Evolutionary conservation across 495 filamentous ascomycete species (phyloP).

Genomic region (Daldinia grandis): DNA sequence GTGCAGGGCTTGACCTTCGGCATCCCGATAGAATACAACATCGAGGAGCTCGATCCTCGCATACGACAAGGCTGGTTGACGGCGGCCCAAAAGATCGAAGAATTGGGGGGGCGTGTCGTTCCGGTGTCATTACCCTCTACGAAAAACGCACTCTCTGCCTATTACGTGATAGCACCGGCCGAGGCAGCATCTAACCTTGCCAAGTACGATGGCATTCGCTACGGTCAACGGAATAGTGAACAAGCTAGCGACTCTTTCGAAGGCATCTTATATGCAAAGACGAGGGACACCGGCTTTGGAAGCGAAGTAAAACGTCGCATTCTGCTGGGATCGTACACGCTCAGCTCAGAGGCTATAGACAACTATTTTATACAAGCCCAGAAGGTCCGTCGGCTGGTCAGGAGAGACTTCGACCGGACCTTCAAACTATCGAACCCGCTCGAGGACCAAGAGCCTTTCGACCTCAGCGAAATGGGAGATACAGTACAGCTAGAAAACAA

Average conservation of each 20-base stretch:
- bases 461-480: slow-evolving; percentile 57
- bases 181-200: slow-evolving; percentile 98
- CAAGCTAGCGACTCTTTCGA: slow-evolving; percentile 46
- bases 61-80: slow-evolving; percentile 75
- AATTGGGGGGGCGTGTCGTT: slow-evolving; percentile 72
- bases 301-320: slow-evolving; percentile 86
- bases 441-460: slow-evolving; percentile 53
- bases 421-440: slow-evolving; percentile 77
- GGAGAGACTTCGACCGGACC: slow-evolving; percentile 81
- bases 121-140: slow-evolving; percentile 86
- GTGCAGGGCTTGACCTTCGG: slow-evolving; percentile 66
- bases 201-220: slow-evolving; percentile 95
- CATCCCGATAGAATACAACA: slow-evolving; percentile 87
- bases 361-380: slow-evolving; percentile 98
- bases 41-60: slow-evolving; percentile 71
- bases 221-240: slow-evolving; percentile 66
- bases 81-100: slow-evolving; percentile 64
- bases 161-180: slow-evolving; percentile 93
- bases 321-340: slow-evolving; percentile 85
- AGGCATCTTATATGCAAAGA: slow-evolving; percentile 75
- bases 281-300: slow-evolving; percentile 78
- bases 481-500: slow-evolving; percentile 53
- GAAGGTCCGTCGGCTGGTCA: slow-evolving; percentile 81
- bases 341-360: slow-evolving; percentile 90
- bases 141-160: slow-evolving; percentile 83